A percentile compares a stretch with the other conserved stretches of the same genome.
These are phyloP conservation scores for Tuber indicum DNA, from an alignment of 495 filamentous ascomycete species.

Conservation along the genomic window DNA sequence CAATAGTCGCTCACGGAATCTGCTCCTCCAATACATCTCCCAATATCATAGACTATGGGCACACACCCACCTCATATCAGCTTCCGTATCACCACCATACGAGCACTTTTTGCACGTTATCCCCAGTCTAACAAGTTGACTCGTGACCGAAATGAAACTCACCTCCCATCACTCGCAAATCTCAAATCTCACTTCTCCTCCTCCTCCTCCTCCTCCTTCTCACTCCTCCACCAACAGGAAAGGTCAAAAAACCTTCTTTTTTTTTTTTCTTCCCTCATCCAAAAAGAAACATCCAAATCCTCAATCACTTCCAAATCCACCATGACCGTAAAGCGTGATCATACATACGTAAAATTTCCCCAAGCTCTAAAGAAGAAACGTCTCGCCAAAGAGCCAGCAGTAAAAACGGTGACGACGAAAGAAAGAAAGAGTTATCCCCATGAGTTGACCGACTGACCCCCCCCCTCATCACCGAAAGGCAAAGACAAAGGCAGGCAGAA, in stretches of 20 bases:
- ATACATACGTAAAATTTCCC: not conserved
- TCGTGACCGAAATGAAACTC: constrained; percentile 1
- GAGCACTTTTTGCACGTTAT: constrained; percentile 1
- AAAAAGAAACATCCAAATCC: not conserved
- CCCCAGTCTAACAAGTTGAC: not conserved
- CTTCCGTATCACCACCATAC: not conserved
- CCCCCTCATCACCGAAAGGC: not conserved
- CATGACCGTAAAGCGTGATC: not conserved
- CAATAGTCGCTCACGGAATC: not conserved
- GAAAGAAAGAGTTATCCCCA: not conserved
- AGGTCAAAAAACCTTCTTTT: not conserved
- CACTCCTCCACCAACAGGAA: not conserved
- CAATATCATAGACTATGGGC: no score
- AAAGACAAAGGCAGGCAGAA: not conserved
- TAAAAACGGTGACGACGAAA: not conserved
- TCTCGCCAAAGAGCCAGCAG: not conserved
- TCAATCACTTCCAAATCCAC: not conserved
- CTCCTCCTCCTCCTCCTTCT: not conserved
- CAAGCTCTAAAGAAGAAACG: not conserved
- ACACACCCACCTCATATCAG: not conserved
- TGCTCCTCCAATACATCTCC: not conserved
- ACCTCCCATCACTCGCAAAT: not conserved
- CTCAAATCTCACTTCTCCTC: not conserved
- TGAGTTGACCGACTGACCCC: not conserved
- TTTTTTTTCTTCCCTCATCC: not conserved